Base-by-base conservation (phyloP, 129 eudicot species). In the Kitagawia praeruptora region DNA sequence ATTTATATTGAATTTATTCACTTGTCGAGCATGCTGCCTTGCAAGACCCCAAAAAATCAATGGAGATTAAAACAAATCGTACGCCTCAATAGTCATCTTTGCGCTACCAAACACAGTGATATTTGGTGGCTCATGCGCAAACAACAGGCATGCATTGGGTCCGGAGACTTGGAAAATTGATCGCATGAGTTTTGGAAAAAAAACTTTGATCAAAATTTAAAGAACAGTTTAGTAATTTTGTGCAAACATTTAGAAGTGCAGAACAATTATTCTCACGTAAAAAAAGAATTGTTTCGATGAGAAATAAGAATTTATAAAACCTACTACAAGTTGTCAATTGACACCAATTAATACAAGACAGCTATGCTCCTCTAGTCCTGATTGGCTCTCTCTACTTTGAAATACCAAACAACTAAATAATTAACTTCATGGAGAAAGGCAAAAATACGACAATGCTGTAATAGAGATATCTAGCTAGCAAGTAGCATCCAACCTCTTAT, bases 21-120 rank as follows among this genome's bases (percentile, higher is more conserved):
- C 51, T 72, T 41, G 76, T 70, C 45, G 46, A 70, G 44, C 48
- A 23, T 70, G 75, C 75, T 70, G n/a, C 49, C 25, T 44, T 27
- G 42, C 73, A 34, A 16, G 41, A 66, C 72, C 31, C 18, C 75
- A 39, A 39, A 23, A 2, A 71, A 41, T 37, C 14, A 70, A 38
- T 31, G 46, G n/a, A 15, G 44, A 21, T 21, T 10, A 21, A 71
- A 40, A 3, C 75, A 71, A 40, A 58, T 23, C 31, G 66, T 58
- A 71, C 75, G 19, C 4, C 31, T 34, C 47, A 37, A 70, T 13
- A 13, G 21, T 34, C 41, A 19, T 53, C 27, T 18, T 70, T 39
- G 46, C 40, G 28, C 46, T 70, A 16, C 27, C 46, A 16, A 38
- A 70, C 7, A 53, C 63, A 70, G 1, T 0, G n/a, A 14, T 5